Evolutionary conservation across 2,329 filamentous ascomycete species (phyloP), one percentile per base, ranked within the genome.

Genomic region (Hypomyces rosellus): DNA sequence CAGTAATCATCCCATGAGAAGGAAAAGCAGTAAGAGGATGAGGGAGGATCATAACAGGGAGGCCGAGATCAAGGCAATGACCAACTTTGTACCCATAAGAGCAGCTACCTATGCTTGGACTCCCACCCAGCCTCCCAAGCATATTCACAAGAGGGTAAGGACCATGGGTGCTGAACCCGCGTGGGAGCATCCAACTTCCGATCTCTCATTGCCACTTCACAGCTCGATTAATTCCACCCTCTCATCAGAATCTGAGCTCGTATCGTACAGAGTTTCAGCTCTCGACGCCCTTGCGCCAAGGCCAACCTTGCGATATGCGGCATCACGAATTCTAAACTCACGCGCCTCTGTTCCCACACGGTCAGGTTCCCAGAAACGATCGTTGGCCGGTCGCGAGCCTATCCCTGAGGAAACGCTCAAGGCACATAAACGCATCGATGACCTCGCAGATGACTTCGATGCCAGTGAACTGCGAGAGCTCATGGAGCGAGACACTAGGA

Each of bases 401-500:
- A 80, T 84, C 14, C 75, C 80, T 0, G 81, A 88, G 54, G 83
- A 81, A 36, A 75, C 72, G 0, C 62, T 84, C 25, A 82, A 76
- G 56, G 77, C 77, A 3, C 80, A 81, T 58, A 82, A 85, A 69
- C 69, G 81, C 61, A 69, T 87, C 64, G 69, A 88, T 69, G 71
- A 87, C 67, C 69, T 97, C 41, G 93, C 90, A 18, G 88, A 97
- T 63, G 86, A 88, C 52, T 75, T 99, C 49, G 89, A 89, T 68
- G 87, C 93, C 3, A 82, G 86, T 47, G 91, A 89, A 59, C 67
- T 99, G 37, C 81, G 92, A 52, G 88, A 95, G 63, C 75, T 97
- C 30, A 86, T 99, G 80, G 93, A 99, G 60, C 77, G 93, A 53
- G 93, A 99, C 62, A 78, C 85, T 57, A 81, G 91, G 60, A 80